A percentile compares a stretch with the other conserved stretches of the same genome.
Evolutionary conservation across 2,329 filamentous ascomycete species (phyloP).

Genomic region (Basipetospora chlamydospora): DNA sequence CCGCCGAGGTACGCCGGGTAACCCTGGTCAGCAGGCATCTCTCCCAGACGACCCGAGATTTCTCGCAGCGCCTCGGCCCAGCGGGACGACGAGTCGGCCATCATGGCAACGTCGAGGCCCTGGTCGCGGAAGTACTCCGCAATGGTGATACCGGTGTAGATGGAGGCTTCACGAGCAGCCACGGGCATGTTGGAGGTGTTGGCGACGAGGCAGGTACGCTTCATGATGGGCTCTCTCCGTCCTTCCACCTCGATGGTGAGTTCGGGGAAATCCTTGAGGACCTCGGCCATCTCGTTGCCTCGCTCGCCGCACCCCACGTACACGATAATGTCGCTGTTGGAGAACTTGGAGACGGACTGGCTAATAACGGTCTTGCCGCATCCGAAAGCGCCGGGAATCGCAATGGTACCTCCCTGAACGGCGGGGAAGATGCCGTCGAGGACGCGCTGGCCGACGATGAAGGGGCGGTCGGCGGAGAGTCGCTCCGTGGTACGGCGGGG

Average conservation of each 20-base stretch:
- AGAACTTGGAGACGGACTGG: slow-evolving; percentile 98
- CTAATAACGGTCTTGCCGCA: slow-evolving; percentile 99
- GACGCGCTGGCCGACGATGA: slow-evolving; percentile 93
- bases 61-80: slow-evolving; percentile 99
- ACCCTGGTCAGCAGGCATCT: slow-evolving; percentile 99
- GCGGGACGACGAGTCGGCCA: slow-evolving; percentile 95
- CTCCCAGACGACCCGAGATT: slow-evolving; percentile 93
- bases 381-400: slow-evolving; percentile 95
- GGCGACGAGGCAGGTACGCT: slow-evolving; percentile 94
- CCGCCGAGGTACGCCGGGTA: slow-evolving; percentile 95
- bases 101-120: slow-evolving; percentile 97
- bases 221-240: slow-evolving; percentile 98
- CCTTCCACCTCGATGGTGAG: slow-evolving; percentile 89
- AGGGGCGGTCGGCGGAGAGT: slow-evolving; percentile 74
- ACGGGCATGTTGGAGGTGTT: slow-evolving; percentile 99
- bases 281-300: slow-evolving; percentile 99
- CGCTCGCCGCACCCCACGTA: slow-evolving; percentile 89
- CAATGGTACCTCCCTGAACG: slow-evolving; percentile 94
- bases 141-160: slow-evolving; percentile 91
- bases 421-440: slow-evolving; percentile 91
- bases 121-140: slow-evolving; percentile 96
- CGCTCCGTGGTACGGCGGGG: slow-evolving; percentile 87
- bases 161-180: slow-evolving; percentile 93
- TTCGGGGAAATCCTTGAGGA: slow-evolving; percentile 99
- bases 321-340: slow-evolving; percentile 97